phyloP scores from a whole-genome alignment of 306 rosid genomes.

The Inga oerstediana region DNA sequence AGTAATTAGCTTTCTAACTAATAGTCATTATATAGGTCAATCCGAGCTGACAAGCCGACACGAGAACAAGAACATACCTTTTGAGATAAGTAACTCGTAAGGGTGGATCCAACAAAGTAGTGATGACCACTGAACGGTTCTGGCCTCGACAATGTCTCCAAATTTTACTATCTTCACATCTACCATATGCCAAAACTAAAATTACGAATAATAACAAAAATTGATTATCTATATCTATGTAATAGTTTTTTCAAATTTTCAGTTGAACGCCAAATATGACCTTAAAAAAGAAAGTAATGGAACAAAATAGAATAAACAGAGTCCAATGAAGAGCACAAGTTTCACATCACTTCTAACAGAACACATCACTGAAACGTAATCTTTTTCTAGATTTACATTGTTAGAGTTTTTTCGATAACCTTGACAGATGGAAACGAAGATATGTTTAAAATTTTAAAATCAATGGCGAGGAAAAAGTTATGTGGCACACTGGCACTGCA shows the following conservation, averaged over 20 bases:
- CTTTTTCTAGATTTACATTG: no score
- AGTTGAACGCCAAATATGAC: neutral
- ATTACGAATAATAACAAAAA: neutral
- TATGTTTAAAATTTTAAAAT: neutral
- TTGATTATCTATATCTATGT: neutral
- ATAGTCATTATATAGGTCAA: neutral
- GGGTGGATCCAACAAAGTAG: conserved; percentile 59
- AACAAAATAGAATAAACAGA: neutral
- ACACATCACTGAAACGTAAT: no score
- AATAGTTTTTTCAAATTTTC: no score
- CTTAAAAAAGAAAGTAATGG: neutral
- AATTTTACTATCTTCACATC: conserved; percentile 72
- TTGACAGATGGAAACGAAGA: neutral
- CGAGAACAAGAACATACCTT: no score
- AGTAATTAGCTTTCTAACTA: neutral
- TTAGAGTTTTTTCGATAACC: no score
- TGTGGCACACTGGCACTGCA: neutral
- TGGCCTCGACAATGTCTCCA: conserved; percentile 67
- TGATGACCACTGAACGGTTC: conserved; percentile 73
- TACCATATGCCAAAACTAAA: conserved; percentile 24
- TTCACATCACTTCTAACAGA: no score
- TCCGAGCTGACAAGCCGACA: neutral
- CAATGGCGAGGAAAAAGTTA: neutral
- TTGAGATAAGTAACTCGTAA: neutral
- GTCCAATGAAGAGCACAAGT: no score